A percentile compares a stretch with the other conserved stretches of the same genome.
phyloP scores from a whole-genome alignment of 176 grass and related monocot species.

The Aegilops bicornis region DNA sequence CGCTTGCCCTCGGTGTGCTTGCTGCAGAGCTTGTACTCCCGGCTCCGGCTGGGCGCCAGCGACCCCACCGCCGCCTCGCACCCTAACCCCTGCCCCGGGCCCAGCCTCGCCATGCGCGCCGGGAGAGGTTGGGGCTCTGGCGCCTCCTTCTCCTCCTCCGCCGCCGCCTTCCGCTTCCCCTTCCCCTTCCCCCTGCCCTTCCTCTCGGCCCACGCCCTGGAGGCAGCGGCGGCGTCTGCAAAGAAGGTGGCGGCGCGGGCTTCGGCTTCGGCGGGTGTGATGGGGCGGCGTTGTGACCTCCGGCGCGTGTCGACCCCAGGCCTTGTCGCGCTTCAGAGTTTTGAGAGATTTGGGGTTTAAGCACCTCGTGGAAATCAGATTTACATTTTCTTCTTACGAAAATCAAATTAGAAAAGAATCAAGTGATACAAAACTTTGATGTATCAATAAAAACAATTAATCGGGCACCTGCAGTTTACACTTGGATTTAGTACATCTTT shows the following conservation, averaged over 20 bases:
- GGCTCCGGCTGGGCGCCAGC: constrained; percentile 50
- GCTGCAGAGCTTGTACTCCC: constrained; percentile 74
- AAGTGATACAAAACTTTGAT: background rate
- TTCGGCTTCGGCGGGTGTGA: background rate
- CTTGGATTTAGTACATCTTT: background rate
- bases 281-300: background rate
- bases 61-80: constrained; percentile 67
- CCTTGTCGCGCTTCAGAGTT: background rate
- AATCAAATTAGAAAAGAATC: background rate
- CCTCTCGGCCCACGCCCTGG: background rate
- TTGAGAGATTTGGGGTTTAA: constrained; percentile 5
- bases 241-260: background rate
- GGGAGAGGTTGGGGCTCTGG: background rate
- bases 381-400: background rate
- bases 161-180: background rate
- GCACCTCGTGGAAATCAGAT: background rate
- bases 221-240: background rate
- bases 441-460: background rate
- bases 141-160: background rate
- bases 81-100: constrained; percentile 46
- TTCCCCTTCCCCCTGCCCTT: background rate
- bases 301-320: background rate
- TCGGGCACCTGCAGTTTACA: background rate
- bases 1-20: constrained; percentile 73
- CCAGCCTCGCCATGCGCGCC: constrained; percentile 45